Evolutionary conservation across 139 green algal species (phyloP), one percentile per base, ranked within the genome.

Genomic region (Choricystis sp.): DNA sequence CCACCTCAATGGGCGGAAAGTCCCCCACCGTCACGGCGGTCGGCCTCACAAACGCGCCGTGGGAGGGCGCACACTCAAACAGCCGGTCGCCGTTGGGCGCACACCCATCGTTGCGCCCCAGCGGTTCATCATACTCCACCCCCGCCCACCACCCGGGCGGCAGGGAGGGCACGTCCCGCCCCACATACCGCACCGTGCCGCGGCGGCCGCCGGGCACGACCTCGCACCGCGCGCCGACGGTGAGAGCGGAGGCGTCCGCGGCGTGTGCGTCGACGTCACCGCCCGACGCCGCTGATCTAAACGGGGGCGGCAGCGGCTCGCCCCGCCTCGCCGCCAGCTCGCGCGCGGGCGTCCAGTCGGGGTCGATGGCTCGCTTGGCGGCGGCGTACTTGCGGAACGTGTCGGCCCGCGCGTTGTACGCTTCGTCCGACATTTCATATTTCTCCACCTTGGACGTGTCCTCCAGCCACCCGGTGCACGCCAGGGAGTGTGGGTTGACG

Each of bases 351-450:
- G 81, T 94, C 91, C 91, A 98, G 4, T 57, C 79, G 31, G 91
- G 90, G 67, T 98, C 91, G 24, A 84, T 73, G 29, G 70, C 67
- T 24, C 19, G 21, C 28, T 28, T 2, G 40, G 40, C 9, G 9
- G 40, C 9, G 40, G 40, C 9, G 40, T 52, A 52, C 40, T 9
- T 16, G 24, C 83, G 75, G 76, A 94, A 97, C 2, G 90, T 95
- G 60, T 94, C 90, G 57, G 97, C 90, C 19, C 89, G 70, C 59
- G 76, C 72, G 40, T 79, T 67, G 64, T 99, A 99, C 16, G 84
- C 90, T 60, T 94, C 88, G 30, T 99, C 94, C 29, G 81, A 90
- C 75, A 99, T 97, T 2, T 78, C 76, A 61, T 97, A 99, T 81
- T 99, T 99, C 31, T 94, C 68, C 48, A 99, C 91, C 64, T 96